Conservation (phyloP, 208 protist genomes). For the Acanthamoeba lenticulata region DNA sequence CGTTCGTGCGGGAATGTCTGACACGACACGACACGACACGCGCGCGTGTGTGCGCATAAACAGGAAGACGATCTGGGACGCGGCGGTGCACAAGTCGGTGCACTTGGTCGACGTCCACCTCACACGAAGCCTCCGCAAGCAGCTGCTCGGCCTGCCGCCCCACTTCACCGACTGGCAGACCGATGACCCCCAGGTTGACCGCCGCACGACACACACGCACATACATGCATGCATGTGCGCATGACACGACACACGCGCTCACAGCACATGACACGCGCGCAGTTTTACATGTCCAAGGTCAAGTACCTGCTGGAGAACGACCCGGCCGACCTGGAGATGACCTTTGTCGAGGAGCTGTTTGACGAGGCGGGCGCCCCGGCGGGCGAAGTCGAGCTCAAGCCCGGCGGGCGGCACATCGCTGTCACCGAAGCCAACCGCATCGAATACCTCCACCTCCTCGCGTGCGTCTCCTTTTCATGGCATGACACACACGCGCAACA, state of each 20-base stretch:
- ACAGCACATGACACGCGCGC: background rate
- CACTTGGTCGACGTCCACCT: background rate
- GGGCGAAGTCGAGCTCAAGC: constrained; percentile 91
- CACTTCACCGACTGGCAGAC: constrained; percentile 13
- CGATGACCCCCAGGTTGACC: background rate
- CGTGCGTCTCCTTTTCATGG: background rate
- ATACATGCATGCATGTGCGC: too few relatives aligned
- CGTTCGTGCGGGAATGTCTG: too few relatives aligned
- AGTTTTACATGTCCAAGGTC: background rate
- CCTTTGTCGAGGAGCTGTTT: constrained; percentile 26
- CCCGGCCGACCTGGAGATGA: background rate
- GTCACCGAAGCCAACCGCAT: constrained; percentile 95
- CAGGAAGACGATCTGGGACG: background rate
- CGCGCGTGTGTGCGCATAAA: background rate
- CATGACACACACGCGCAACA: background rate
- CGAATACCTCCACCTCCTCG: constrained; percentile 96
- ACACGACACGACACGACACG: background rate
- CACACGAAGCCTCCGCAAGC: constrained; percentile 19
- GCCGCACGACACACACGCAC: too few relatives aligned
- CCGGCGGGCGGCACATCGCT: constrained; percentile 91
- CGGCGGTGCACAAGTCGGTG: background rate
- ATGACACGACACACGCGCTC: background rate
- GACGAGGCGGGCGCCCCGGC: background rate
- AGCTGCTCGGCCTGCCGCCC: background rate
- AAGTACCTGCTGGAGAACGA: constrained; percentile 30